Base-by-base conservation (phyloP, 1,284 basidiomycete species). In the Ustilago vetiveriae region DNA sequence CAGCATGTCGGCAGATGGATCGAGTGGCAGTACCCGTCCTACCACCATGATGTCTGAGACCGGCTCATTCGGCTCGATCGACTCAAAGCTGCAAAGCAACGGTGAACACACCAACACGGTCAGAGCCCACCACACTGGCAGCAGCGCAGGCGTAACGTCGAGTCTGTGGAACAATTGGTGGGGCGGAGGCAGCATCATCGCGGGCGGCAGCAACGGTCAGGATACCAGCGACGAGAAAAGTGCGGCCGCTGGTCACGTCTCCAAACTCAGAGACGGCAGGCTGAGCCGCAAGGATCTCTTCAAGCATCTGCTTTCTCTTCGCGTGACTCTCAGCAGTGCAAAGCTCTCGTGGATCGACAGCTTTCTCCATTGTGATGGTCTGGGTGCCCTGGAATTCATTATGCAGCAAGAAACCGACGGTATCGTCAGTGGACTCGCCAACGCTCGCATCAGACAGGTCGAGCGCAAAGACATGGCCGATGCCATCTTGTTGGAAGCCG, bases 291-390 rank as follows among this genome's bases (percentile, higher is more conserved):
- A 72, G 40, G 71, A 76, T 11, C 64, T 77, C 22, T 86, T 87
- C 59, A 93, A 91, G 77, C 88, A 91, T 72, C 84, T 95, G 1
- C 90, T 93, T 37, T 88, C 89, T 1, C 84, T 96, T n/a, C 88
- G 92, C 3, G 90, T 94, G 0, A 90, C 92, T 74, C 84, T 95
- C 1, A 91, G 92, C 4, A 94, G 92, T 0, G 90, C 90, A 0
- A 89, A 89, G 56, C 71, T 93, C 16, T 84, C 85, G 0, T 94
- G 92, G 88, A 88, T 93, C 40, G 85, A 89, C 66, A 87, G 88
- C 35, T 95, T 95, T 74, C 85, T 94, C 2, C 52, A 74, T 1
- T 82, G 84, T 1, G 87, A 87, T 35, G 93, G 93, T 0, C 83
- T 94, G 54, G 87, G 88, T 41, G 86, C 84, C 1, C 51, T 77